Conservation (phyloP, 139 green algal genomes). For the Chlamydomonas incerta region DNA sequence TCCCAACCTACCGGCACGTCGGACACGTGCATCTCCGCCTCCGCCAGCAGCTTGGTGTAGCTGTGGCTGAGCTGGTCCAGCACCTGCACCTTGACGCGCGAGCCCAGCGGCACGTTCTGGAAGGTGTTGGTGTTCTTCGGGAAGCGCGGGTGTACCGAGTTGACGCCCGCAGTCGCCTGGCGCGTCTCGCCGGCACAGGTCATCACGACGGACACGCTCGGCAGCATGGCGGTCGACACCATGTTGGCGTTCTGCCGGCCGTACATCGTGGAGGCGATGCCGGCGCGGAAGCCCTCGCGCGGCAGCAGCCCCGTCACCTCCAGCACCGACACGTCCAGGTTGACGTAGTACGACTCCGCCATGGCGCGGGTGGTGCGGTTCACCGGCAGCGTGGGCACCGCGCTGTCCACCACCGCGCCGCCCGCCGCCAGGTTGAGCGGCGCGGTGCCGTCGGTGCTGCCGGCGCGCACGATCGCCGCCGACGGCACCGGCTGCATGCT, state of each 20-base stretch:
- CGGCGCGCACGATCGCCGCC: not conserved
- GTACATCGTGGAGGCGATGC: slow-evolving; percentile 25
- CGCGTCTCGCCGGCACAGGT: not conserved
- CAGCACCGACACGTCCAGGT: slow-evolving; percentile 64
- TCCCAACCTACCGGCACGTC: not conserved
- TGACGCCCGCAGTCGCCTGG: not conserved
- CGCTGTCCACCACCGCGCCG: not conserved
- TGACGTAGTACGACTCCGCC: slow-evolving; percentile 58
- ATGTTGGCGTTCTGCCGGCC: slow-evolving; percentile 9
- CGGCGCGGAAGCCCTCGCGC: slow-evolving; percentile 37
- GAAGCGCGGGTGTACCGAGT: slow-evolving; percentile 52
- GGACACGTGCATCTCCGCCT: slow-evolving; percentile 46
- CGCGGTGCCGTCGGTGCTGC: not conserved
- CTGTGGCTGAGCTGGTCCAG: slow-evolving; percentile 22
- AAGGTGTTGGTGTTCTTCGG: slow-evolving; percentile 46
- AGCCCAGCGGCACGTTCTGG: slow-evolving; percentile 55
- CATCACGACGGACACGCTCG: slow-evolving; percentile 30
- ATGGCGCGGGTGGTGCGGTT: slow-evolving; percentile 21
- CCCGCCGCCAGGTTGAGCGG: too few relatives aligned
- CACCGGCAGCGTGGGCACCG: not conserved
- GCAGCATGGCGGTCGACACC: slow-evolving; percentile 28
- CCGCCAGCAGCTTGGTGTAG: slow-evolving; percentile 20
- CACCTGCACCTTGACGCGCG: slow-evolving; percentile 46
- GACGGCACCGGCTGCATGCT: not conserved
- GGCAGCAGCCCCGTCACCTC: slow-evolving; percentile 58